These are phyloP conservation scores for Melaleuca alternifolia DNA, from an alignment of 345 rosid species.

Conservation along the genomic window DNA sequence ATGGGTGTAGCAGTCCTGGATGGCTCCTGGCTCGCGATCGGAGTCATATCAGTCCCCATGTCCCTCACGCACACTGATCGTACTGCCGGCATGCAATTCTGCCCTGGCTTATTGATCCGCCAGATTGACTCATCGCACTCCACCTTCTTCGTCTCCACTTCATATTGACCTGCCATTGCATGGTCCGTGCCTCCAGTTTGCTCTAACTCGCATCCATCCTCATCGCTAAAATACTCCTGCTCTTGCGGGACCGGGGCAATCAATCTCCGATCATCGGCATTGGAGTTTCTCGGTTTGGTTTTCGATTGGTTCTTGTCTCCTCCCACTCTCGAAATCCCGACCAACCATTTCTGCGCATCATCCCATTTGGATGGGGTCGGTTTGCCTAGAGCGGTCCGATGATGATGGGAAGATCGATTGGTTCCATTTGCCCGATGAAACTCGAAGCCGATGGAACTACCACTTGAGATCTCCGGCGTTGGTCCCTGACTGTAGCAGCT, in stretches of 20 bases:
- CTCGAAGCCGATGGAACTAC: conserved; percentile 32
- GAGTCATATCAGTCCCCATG: conserved; percentile 99
- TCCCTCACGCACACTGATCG: conserved; percentile 79
- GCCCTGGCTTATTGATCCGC: conserved; percentile 40
- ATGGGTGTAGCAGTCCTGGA: conserved; percentile 82
- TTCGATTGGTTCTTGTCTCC: conserved; percentile 37
- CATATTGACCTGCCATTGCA: conserved; percentile 3
- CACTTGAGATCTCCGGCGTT: conserved; percentile 31
- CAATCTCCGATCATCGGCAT: conserved; percentile 81
- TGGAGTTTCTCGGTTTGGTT: conserved; percentile 67
- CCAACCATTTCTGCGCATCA: conserved; percentile 98
- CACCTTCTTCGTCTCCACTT: conserved; percentile 61
- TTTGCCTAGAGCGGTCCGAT: conserved; percentile 60
- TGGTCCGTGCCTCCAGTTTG: conserved; percentile 13
- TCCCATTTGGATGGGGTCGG: conserved; percentile 98
- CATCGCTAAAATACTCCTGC: conserved; percentile 39
- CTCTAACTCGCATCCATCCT: conserved; percentile 33
- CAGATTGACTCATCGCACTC: conserved; percentile 62
- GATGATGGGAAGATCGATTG: conserved; percentile 47
- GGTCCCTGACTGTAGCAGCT: conserved; percentile 33
- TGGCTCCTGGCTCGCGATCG: conserved; percentile 84
- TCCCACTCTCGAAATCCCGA: conserved; percentile 58
- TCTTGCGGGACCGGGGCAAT: conserved; percentile 81
- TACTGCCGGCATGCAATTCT: conserved; percentile 31
- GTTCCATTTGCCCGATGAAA: conserved; percentile 57